Base-by-base conservation (phyloP, 768 basidiomycete species). In the Favolaschia claudopus region DNA sequence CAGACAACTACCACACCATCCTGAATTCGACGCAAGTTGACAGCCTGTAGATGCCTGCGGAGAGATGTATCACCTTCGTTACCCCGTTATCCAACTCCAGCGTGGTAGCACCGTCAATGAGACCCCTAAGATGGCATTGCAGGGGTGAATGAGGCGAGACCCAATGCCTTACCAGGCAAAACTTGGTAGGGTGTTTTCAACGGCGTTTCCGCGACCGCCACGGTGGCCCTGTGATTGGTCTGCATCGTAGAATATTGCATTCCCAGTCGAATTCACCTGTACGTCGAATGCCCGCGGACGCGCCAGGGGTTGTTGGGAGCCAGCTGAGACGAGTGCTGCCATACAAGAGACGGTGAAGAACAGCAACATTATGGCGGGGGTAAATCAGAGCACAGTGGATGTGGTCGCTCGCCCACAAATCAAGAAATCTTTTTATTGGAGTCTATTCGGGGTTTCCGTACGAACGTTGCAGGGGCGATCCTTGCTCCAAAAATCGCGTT, bases 81-180 rank as follows among this genome's bases (percentile, higher is more conserved):
- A 92, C 81, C 2, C 89, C 89, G 69, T 91, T 89, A 70, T 93
- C 92, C 60, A 93, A 72, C 72, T 93, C 91, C 13, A 94, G 79
- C 1, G 89, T 91, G 2, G 88, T 89, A 24, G 87, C 86, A 24
- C 90, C 92, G 63, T 89, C 84, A 45, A 93, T 82, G 55, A 93
- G 78, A 20, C 84, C 91, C 87, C 90, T 91, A 33, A 32, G 15
- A 42, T 43, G 7, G 61, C 31, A 59, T 38, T 57, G 29, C 51
- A 58, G 44, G 33, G 46, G 59, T 22, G 56, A 48, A 39, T 57
- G 46, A 48, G 40, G 27, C 43, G 19, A 43, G 47, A 33, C 24
- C 29, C 51, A 37, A 33, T 28, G 38, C 49, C 74, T 55, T 76
- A 90, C 90, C 89, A 90, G 56, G 91, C 91, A 72, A 93, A 93